Conservation (phyloP, 495 filamentous ascomycete genomes). For the Evernia prunastri region DNA sequence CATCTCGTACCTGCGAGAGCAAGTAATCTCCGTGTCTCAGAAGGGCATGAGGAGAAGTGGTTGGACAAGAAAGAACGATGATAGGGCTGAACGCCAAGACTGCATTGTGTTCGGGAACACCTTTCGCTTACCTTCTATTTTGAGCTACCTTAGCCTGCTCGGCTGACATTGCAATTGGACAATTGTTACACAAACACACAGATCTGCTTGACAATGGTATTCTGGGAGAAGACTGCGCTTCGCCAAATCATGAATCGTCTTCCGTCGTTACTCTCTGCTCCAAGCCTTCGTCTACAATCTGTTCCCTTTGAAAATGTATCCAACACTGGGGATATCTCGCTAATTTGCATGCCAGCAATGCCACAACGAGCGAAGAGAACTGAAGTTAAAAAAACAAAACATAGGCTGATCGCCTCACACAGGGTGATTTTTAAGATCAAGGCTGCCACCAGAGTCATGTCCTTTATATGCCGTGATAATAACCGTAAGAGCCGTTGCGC, state of each 20-base stretch:
- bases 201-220: neutral
- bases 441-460: neutral
- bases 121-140: neutral
- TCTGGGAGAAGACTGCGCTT: neutral
- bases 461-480: neutral
- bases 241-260: neutral
- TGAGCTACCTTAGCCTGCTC: neutral
- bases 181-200: neutral
- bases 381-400: neutral
- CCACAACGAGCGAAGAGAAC: neutral
- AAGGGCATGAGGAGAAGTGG: neutral
- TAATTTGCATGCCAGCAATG: neutral
- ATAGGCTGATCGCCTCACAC: neutral
- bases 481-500: neutral
- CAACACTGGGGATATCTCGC: neutral
- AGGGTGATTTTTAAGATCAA: neutral
- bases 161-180: neutral
- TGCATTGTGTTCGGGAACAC: neutral
- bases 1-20: too few species aligned
- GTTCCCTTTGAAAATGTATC: neutral
- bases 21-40: too few species aligned
- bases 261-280: neutral
- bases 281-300: neutral
- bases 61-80: neutral
- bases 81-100: constrained; percentile 4